Conservation (phyloP, 345 rosid genomes). For the Pistacia vera region DNA sequence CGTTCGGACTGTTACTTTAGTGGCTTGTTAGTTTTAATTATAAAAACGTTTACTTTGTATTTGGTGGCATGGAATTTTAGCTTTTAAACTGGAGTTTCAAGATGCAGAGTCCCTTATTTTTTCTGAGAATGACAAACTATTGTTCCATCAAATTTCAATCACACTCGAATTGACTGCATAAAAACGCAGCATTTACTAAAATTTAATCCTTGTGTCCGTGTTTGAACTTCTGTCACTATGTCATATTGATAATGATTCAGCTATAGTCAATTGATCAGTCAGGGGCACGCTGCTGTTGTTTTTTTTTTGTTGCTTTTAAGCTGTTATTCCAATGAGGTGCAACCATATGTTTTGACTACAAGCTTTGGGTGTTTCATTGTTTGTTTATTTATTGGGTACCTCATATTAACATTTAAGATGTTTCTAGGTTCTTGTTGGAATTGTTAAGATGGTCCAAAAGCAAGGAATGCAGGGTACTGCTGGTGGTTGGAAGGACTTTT, state of each 20-base stretch:
- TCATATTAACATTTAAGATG: not conserved
- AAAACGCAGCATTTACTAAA: no score
- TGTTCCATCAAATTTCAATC: not conserved
- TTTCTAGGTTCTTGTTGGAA: conserved; percentile 59
- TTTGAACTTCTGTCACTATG: no score
- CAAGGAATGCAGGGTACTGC: conserved; percentile 48
- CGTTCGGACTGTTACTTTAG: not conserved
- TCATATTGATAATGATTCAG: no score
- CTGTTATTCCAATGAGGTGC: no score
- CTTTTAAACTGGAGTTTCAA: not conserved
- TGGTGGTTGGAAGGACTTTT: conserved; percentile 81
- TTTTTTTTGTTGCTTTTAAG: no score
- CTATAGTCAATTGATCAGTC: no score
- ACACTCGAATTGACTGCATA: no score
- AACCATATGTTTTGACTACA: no score
- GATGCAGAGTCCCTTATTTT: not conserved
- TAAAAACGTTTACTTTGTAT: not conserved
- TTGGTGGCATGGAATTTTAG: not conserved
- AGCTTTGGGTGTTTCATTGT: no score
- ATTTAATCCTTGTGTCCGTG: no score
- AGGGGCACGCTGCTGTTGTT: no score
- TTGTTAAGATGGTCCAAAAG: conserved; percentile 69
- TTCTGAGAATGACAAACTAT: not conserved
- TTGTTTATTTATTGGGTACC: not conserved
- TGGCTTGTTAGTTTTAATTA: not conserved